phyloP scores from a whole-genome alignment of 805 yeast species.

The Hermanozyma aechmeae region DNA sequence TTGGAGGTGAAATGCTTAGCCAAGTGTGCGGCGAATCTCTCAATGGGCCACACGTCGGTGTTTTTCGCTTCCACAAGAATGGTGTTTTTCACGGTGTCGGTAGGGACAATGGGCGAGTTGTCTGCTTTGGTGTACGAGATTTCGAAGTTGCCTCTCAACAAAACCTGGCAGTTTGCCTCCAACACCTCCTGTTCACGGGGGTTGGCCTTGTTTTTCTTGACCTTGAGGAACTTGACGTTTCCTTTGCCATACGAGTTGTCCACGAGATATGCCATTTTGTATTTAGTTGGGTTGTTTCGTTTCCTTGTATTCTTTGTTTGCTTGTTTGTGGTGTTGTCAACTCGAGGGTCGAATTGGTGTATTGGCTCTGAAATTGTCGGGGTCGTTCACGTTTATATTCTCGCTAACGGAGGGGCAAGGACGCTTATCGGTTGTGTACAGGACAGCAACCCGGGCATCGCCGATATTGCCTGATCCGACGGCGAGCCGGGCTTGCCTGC shows the following conservation, averaged over 20 bases:
- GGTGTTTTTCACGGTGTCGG: slow-evolving; percentile 90
- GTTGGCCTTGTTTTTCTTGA: slow-evolving; percentile 65
- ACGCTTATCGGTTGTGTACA: background rate
- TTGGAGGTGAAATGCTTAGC: slow-evolving; percentile 73
- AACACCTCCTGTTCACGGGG: slow-evolving; percentile 71
- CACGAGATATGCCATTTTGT: slow-evolving; percentile 7
- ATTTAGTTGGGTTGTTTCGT: background rate
- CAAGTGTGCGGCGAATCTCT: slow-evolving; percentile 77
- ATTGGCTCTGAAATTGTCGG: slow-evolving; percentile 1
- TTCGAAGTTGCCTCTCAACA: slow-evolving; percentile 74
- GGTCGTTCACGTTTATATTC: slow-evolving; percentile 1
- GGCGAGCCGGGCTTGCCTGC: too few relatives aligned
- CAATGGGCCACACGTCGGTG: slow-evolving; percentile 83
- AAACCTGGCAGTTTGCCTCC: slow-evolving; percentile 73
- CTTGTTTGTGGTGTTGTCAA: background rate
- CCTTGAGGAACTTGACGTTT: slow-evolving; percentile 87
- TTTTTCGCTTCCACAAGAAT: slow-evolving; percentile 75
- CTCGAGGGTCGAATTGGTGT: too few relatives aligned
- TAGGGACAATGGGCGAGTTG: slow-evolving; percentile 83
- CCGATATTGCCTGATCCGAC: too few relatives aligned
- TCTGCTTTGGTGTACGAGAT: slow-evolving; percentile 80
- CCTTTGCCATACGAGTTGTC: slow-evolving; percentile 80
- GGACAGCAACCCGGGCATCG: too few relatives aligned
- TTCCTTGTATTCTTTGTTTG: background rate
- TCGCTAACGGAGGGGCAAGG: background rate